These are phyloP conservation scores for Phaeotremella fagi DNA, from an alignment of 768 basidiomycete species.

Conservation along the genomic window DNA sequence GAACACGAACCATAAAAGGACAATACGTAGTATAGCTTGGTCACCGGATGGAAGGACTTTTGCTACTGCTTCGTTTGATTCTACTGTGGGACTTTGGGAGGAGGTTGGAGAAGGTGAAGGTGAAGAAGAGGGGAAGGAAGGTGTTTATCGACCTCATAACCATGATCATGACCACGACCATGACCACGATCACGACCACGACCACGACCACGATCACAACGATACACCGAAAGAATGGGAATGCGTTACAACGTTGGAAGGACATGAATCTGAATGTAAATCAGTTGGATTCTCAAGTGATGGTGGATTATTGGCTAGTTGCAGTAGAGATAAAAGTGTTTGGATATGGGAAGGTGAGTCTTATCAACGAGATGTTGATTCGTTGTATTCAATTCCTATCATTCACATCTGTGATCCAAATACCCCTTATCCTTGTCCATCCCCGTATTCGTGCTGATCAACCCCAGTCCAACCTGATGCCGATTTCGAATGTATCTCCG, in stretches of 20 bases:
- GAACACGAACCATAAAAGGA: constrained; percentile 77
- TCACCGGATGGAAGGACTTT: constrained; percentile 78
- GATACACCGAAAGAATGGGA: constrained; percentile 80
- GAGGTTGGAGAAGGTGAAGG: constrained; percentile 54
- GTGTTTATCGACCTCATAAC: constrained; percentile 20
- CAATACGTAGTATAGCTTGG: constrained; percentile 83
- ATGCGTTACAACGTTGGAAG: constrained; percentile 77
- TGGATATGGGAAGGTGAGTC: constrained; percentile 95
- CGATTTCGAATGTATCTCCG: constrained; percentile 91
- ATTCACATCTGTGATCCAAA: too few relatives aligned
- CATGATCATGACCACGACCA: constrained; percentile 35
- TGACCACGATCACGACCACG: constrained; percentile 54
- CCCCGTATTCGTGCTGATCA: not conserved
- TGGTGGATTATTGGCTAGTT: constrained; percentile 82
- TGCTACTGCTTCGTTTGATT: constrained; percentile 90
- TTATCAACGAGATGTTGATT: not conserved
- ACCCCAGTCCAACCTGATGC: constrained; percentile 73
- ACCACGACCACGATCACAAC: constrained; percentile 54
- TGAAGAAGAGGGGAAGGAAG: constrained; percentile 41
- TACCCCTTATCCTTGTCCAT: too few relatives aligned
- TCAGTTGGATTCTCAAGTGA: constrained; percentile 73
- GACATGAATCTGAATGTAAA: constrained; percentile 95
- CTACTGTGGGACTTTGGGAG: constrained; percentile 88
- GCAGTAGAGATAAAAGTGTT: constrained; percentile 92
- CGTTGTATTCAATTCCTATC: too few relatives aligned